Percentiles rank a stretch among this genome's conserved stretches.
Evolutionary conservation across 768 basidiomycete species (phyloP).

Genomic region (Russula sp.): DNA sequence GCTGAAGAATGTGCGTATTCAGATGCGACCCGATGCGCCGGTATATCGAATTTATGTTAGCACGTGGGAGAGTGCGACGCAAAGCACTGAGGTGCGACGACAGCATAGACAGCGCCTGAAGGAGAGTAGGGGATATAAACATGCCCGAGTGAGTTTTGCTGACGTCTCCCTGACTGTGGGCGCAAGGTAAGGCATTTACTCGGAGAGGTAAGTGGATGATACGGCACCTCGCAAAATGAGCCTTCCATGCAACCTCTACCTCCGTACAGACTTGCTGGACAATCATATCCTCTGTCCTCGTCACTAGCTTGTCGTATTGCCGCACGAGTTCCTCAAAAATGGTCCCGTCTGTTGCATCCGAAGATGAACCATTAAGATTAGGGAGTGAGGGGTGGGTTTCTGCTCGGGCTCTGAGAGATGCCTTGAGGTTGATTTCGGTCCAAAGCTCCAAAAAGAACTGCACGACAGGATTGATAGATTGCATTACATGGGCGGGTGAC

Average conservation of each 20-base stretch:
- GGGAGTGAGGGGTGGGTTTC: conserved; percentile 46
- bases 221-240: conserved; percentile 49
- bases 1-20: conserved; percentile 73
- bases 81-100: conserved; percentile 74
- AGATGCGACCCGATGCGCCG: conserved; percentile 64
- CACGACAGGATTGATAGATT: not conserved
- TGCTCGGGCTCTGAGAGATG: conserved; percentile 49
- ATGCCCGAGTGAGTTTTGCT: conserved; percentile 31
- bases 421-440: conserved; percentile 62
- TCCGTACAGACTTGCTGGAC: conserved; percentile 78
- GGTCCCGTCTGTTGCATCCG: conserved; percentile 46
- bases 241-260: conserved; percentile 65
- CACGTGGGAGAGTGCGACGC: conserved; percentile 51
- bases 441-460: conserved; percentile 93
- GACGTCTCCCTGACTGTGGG: conserved; percentile 29
- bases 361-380: conserved; percentile 30
- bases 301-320: conserved; percentile 51
- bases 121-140: conserved; percentile 59
- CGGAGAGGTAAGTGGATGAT: not conserved
- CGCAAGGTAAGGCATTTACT: conserved; percentile 20
- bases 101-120: conserved; percentile 69
- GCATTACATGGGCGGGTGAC: conserved; percentile 24
- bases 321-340: conserved; percentile 74
- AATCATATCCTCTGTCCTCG: conserved; percentile 82
- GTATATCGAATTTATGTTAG: conserved; percentile 57